phyloP scores from a whole-genome alignment of 2,329 filamentous ascomycete genomes.

The Colletotrichum destructivum region DNA sequence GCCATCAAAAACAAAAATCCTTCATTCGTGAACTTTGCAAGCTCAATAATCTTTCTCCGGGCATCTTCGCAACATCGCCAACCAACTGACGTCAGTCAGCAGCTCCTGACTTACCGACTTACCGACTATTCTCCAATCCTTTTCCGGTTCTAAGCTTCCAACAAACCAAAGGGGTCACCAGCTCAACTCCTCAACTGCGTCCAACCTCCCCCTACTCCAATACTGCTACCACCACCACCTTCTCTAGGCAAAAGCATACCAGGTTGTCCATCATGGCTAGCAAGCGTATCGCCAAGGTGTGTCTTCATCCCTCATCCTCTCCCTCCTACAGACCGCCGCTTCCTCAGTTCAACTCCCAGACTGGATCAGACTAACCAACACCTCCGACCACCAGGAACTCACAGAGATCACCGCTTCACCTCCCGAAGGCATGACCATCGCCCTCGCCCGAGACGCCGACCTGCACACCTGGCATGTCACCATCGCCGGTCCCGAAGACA shows the following conservation, averaged over 20 bases:
- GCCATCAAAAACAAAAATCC: neutral
- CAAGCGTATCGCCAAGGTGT: constrained; percentile 63
- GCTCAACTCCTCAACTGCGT: constrained; percentile 9
- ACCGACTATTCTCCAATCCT: neutral
- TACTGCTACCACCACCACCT: neutral
- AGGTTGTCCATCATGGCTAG: constrained; percentile 54
- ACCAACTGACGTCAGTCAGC: no score
- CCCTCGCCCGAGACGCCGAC: constrained; percentile 62
- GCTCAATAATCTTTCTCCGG: no score
- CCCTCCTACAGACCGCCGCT: neutral
- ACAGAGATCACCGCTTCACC: constrained; percentile 64
- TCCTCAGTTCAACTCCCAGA: neutral
- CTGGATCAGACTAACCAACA: constrained; percentile 41
- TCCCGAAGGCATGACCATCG: constrained; percentile 63
- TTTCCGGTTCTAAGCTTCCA: constrained; percentile 19
- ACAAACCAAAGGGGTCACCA: constrained; percentile 25
- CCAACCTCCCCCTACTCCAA: constrained; percentile 10
- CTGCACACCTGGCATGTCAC: constrained; percentile 68
- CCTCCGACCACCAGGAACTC: constrained; percentile 62
- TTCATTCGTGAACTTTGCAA: no score
- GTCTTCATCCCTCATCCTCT: constrained; percentile 3
- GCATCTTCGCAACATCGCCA: neutral
- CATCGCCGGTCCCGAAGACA: constrained; percentile 60
- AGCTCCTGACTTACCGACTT: neutral
- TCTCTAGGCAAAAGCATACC: neutral